phyloP scores from a whole-genome alignment of 2,329 filamentous ascomycete species.

The Beauveria australis region DNA sequence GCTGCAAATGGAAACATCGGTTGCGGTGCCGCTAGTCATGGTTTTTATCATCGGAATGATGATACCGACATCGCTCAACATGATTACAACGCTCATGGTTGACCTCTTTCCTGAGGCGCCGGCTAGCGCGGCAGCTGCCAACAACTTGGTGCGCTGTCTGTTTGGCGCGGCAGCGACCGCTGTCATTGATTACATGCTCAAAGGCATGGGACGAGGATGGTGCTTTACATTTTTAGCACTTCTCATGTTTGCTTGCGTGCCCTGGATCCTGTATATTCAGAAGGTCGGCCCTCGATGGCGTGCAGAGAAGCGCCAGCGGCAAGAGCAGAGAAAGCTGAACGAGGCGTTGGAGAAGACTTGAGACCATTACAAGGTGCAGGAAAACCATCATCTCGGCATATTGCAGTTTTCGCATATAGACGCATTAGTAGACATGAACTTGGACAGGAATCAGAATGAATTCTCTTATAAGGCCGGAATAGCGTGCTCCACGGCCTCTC shows the following conservation, averaged over 20 bases:
- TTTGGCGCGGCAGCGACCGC: constrained; percentile 52
- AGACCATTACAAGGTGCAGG: neutral
- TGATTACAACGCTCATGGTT: constrained; percentile 55
- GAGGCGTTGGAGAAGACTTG: neutral
- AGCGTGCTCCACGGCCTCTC: constrained; percentile 59
- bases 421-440: neutral
- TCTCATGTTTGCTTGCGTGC: constrained; percentile 39
- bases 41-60: constrained; percentile 49
- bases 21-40: constrained; percentile 48
- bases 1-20: constrained; percentile 39
- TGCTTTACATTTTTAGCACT: constrained; percentile 51
- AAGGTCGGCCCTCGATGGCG: constrained; percentile 43
- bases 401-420: neutral
- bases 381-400: neutral
- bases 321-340: constrained; percentile 15
- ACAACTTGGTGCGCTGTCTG: constrained; percentile 55
- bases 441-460: neutral
- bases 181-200: constrained; percentile 50
- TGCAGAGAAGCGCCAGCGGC: constrained; percentile 36
- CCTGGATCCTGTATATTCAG: constrained; percentile 40
- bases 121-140: constrained; percentile 54
- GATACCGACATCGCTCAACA: constrained; percentile 54
- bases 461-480: constrained; percentile 48
- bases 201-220: constrained; percentile 51
- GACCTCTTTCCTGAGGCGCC: constrained; percentile 54